Conservation (phyloP, 1,284 basidiomycete species). For the Leccinum pseudoinsigne region DNA sequence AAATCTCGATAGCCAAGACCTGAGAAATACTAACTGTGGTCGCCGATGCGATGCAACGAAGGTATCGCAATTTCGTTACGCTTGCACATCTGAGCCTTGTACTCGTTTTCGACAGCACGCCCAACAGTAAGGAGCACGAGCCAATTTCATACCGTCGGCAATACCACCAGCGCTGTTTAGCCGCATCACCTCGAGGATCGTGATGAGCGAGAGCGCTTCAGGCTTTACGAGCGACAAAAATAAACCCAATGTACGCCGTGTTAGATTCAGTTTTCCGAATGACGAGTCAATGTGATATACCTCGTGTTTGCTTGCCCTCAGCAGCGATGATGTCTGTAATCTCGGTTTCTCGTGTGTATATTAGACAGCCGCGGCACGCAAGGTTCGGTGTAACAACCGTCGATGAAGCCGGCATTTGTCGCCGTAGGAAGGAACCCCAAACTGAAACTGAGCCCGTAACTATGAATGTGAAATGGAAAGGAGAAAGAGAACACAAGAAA, state of each 20-base stretch:
- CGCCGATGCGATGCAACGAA: constrained; percentile 34
- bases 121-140: constrained; percentile 85
- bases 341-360: constrained; percentile 39
- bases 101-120: constrained; percentile 85
- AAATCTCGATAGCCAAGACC: constrained; percentile 56
- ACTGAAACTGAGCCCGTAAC: too few species aligned
- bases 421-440: too few species aligned
- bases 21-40: constrained; percentile 52
- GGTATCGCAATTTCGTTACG: constrained; percentile 61
- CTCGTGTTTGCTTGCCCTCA: constrained; percentile 34
- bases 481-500: too few species aligned
- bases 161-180: constrained; percentile 79
- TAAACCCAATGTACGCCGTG: constrained; percentile 40
- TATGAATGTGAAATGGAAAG: too few species aligned
- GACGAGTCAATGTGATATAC: constrained; percentile 12
- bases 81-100: constrained; percentile 82
- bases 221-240: constrained; percentile 79
- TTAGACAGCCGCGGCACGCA: too few species aligned
- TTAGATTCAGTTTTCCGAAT: neutral
- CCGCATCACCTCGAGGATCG: constrained; percentile 90
- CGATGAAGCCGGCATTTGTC: too few species aligned
- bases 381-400: too few species aligned
- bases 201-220: constrained; percentile 85
- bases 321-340: constrained; percentile 49
- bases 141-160: constrained; percentile 87